Evolutionary conservation across 139 green algal species (phyloP).

Genomic region (Axilococcus clingmanii): DNA sequence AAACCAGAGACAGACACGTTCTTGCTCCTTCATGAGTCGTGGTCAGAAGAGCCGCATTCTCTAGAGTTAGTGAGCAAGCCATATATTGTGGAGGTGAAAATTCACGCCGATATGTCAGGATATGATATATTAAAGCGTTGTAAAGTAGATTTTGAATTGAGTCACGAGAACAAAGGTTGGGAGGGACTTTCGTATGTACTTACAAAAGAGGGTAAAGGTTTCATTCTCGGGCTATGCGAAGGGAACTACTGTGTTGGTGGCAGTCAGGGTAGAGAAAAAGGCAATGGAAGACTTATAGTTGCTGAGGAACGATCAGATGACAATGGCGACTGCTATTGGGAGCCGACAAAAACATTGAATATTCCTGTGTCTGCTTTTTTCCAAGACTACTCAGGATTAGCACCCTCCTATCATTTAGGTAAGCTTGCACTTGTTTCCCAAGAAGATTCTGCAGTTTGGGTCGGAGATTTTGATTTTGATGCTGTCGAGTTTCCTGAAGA

Average conservation of each 20-base stretch:
- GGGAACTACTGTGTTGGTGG: slow-evolving; percentile 35
- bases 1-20: slow-evolving; percentile 30
- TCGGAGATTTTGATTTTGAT: slow-evolving; percentile 27
- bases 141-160: slow-evolving; percentile 24
- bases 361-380: slow-evolving; percentile 21
- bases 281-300: slow-evolving; percentile 30
- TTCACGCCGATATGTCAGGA: slow-evolving; percentile 2
- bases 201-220: slow-evolving; percentile 8
- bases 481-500: slow-evolving; percentile 20
- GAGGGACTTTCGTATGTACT: slow-evolving; percentile 2
- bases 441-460: slow-evolving; percentile 32
- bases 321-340: slow-evolving; percentile 19
- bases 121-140: slow-evolving; percentile 16
- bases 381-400: slow-evolving; percentile 29
- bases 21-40: slow-evolving; percentile 27
- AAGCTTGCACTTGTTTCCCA: slow-evolving; percentile 27
- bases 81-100: slow-evolving; percentile 5
- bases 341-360: slow-evolving; percentile 7
- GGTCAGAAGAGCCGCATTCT: slow-evolving; percentile 2
- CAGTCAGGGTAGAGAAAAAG: slow-evolving; percentile 6
- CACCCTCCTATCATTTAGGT: slow-evolving; percentile 4
- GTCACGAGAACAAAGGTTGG: slow-evolving; percentile 25
- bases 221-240: slow-evolving; percentile 35
- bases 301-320: slow-evolving; percentile 7
- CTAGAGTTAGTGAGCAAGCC: slow-evolving; percentile 2